A percentile compares a stretch with the other conserved stretches of the same genome.
Conservation (phyloP, 2,329 filamentous ascomycete species). For the Colletotrichum sp. region DNA sequence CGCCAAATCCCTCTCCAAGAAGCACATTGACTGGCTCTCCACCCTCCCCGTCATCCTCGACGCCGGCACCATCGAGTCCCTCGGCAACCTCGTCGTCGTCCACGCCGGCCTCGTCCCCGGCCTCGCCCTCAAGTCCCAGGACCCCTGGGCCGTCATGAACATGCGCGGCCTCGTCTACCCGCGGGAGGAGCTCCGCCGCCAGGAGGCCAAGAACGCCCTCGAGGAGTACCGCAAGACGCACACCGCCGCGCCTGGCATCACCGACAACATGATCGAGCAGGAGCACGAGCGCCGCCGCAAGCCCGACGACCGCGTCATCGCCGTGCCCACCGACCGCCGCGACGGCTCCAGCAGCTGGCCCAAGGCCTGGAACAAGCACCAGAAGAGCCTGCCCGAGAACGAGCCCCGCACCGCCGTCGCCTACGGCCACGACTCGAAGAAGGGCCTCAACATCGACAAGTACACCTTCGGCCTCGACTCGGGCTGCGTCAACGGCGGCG, state of each 20-base stretch:
- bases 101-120: slow-evolving; percentile 87
- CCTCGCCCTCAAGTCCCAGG: slow-evolving; percentile 69
- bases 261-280: slow-evolving; percentile 20
- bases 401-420: slow-evolving; percentile 68
- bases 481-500: slow-evolving; percentile 77
- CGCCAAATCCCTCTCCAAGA: slow-evolving; percentile 54
- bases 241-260: slow-evolving; percentile 16
- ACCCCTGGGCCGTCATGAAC: slow-evolving; percentile 87
- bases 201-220: slow-evolving; percentile 29
- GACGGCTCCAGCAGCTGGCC: slow-evolving; percentile 69
- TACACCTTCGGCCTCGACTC: slow-evolving; percentile 89
- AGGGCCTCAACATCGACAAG: slow-evolving; percentile 63
- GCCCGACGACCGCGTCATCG: slow-evolving; percentile 33
- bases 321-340: slow-evolving; percentile 44
- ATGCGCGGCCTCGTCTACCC: slow-evolving; percentile 80
- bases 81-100: slow-evolving; percentile 67
- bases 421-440: slow-evolving; percentile 85
- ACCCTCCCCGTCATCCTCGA: slow-evolving; percentile 79
- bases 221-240: slow-evolving; percentile 15
- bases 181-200: slow-evolving; percentile 41
- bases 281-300: slow-evolving; percentile 18
- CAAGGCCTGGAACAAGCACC: slow-evolving; percentile 62
- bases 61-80: slow-evolving; percentile 64
- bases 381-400: slow-evolving; percentile 37
- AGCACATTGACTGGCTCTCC: slow-evolving; percentile 73